Conservation (phyloP, 306 rosid species). For the Medicago ruthenica region DNA sequence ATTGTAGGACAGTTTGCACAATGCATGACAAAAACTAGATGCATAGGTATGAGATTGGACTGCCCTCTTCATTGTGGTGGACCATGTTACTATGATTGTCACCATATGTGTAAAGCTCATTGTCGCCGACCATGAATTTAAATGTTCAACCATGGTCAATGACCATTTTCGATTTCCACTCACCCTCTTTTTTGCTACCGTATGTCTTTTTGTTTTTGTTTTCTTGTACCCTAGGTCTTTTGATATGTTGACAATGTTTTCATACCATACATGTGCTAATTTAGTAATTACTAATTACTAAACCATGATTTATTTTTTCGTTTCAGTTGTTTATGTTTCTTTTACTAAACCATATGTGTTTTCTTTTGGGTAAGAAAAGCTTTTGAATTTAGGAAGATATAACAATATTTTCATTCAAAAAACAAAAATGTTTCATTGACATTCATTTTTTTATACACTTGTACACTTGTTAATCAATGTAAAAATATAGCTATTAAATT, state of each 20-base stretch:
- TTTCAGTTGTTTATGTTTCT: no score
- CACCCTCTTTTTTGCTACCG: neutral
- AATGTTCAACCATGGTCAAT: neutral
- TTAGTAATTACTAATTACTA: no score
- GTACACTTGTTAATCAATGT: no score
- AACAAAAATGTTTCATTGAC: no score
- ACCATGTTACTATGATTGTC: slow-evolving; percentile 88
- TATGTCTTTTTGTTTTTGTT: neutral
- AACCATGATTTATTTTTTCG: no score
- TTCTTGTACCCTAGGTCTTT: neutral
- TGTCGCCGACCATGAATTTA: slow-evolving; percentile 53
- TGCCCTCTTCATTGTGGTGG: slow-evolving; percentile 96
- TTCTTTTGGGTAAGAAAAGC: no score
- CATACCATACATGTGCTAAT: no score
- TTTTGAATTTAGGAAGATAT: no score
- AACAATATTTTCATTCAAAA: no score
- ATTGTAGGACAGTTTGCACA: slow-evolving; percentile 75
- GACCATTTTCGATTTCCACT: neutral
- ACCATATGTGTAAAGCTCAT: slow-evolving; percentile 81
- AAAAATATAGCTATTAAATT: no score
- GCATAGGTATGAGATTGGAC: slow-evolving; percentile 77
- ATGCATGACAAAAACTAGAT: slow-evolving; percentile 73
- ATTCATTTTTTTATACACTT: no score
- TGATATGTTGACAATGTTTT: neutral
- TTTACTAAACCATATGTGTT: no score